A percentile compares a stretch with the other conserved stretches of the same genome.
Conservation (phyloP, 495 filamentous ascomycete genomes). For the Aspergillus incahuasiensis region DNA sequence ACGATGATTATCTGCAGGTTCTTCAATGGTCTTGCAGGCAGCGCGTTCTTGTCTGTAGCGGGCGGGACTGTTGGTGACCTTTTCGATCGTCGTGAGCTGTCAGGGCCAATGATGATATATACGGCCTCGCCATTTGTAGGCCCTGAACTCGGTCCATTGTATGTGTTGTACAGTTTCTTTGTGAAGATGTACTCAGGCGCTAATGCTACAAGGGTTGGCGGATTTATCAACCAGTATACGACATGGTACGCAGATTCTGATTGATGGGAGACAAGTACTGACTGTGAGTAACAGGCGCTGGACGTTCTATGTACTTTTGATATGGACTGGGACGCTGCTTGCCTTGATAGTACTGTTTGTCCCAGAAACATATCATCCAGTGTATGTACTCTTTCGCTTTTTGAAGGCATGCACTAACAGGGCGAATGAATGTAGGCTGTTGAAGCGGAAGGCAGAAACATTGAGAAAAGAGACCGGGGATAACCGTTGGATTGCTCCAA, state of each 20-base stretch:
- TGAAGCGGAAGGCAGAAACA: slow-evolving; percentile 67
- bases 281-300: slow-evolving; percentile 52
- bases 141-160: slow-evolving; percentile 45
- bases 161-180: slow-evolving; percentile 35
- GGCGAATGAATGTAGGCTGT: slow-evolving; percentile 42
- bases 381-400: slow-evolving; percentile 31
- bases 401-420: not conserved
- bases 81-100: slow-evolving; percentile 71
- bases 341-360: slow-evolving; percentile 64
- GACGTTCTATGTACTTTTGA: slow-evolving; percentile 84
- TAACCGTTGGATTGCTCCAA: slow-evolving; percentile 68
- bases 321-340: slow-evolving; percentile 67
- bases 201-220: slow-evolving; percentile 41
- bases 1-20: slow-evolving; percentile 84
- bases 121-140: slow-evolving; percentile 73
- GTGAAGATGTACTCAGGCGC: slow-evolving; percentile 38
- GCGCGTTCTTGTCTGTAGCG: slow-evolving; percentile 83
- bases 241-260: slow-evolving; percentile 50
- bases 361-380: slow-evolving; percentile 86
- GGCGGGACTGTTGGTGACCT: slow-evolving; percentile 90
- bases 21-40: slow-evolving; percentile 77
- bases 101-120: slow-evolving; percentile 76
- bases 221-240: slow-evolving; percentile 74
- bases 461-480: slow-evolving; percentile 76
- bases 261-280: slow-evolving; percentile 4